A percentile compares a stretch with the other conserved stretches of the same genome.
phyloP scores from a whole-genome alignment of 2,329 filamentous ascomycete genomes.

The Colletotrichum spaethianum region DNA sequence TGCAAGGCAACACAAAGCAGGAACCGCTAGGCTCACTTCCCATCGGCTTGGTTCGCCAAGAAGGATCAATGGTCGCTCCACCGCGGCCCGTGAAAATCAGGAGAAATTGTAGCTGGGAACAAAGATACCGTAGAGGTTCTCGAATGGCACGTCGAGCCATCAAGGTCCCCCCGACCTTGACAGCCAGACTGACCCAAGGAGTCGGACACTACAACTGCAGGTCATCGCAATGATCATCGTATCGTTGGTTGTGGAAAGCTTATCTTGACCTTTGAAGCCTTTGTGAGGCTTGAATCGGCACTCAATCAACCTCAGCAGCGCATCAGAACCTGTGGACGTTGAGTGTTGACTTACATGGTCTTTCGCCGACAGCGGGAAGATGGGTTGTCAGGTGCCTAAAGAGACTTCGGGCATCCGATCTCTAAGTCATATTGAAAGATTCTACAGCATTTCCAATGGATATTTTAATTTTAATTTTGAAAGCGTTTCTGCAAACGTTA shows the following conservation, averaged over 20 bases:
- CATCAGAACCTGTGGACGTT: too few species aligned
- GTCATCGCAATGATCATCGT: not conserved
- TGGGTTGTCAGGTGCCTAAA: not conserved
- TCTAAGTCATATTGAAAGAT: too few species aligned
- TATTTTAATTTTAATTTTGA: too few species aligned
- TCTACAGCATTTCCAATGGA: too few species aligned
- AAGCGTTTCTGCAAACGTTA: too few species aligned
- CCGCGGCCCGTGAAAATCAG: not conserved
- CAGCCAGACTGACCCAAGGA: not conserved
- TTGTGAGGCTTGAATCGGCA: too few species aligned
- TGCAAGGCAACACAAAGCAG: conserved; percentile 3
- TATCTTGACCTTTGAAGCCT: not conserved
- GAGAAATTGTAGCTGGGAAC: not conserved
- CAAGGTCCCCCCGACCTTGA: not conserved
- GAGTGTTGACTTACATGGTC: too few species aligned
- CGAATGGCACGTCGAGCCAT: not conserved
- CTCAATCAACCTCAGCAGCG: not conserved
- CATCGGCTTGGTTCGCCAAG: not conserved
- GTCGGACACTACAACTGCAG: not conserved
- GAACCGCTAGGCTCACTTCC: not conserved
- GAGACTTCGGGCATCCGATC: not conserved
- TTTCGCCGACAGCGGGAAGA: not conserved
- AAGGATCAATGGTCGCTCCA: not conserved
- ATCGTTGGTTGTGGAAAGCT: not conserved
- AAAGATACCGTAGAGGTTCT: not conserved